phyloP scores from a whole-genome alignment of 176 grass and related monocot genomes.

The Eleusine coracana region DNA sequence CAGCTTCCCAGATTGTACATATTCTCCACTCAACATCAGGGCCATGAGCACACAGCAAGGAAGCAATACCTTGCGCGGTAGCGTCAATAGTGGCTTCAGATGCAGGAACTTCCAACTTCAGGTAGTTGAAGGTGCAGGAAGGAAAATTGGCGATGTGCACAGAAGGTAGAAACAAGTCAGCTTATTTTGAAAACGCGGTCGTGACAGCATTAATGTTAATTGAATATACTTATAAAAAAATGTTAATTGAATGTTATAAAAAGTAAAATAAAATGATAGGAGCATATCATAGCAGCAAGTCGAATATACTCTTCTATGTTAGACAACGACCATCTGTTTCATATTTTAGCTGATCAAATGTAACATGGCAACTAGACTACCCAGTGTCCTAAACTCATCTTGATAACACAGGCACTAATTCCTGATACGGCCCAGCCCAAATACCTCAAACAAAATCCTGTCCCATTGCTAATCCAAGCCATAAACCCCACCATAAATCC shows the following conservation, averaged over 20 bases:
- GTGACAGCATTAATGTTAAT: conserved; percentile 17
- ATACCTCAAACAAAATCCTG: background rate
- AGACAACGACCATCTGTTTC: background rate
- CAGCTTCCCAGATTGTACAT: conserved; percentile 99
- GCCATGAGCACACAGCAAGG: conserved; percentile 91
- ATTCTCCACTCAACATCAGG: conserved; percentile 99
- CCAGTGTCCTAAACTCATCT: background rate
- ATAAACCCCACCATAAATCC: background rate
- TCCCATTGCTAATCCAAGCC: background rate
- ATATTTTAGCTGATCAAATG: conserved; percentile 30
- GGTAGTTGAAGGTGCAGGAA: conserved; percentile 40
- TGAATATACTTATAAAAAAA: too few species aligned
- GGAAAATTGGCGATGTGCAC: conserved; percentile 23
- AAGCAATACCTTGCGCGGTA: conserved; percentile 99
- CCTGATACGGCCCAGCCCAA: background rate
- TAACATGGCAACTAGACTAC: background rate
- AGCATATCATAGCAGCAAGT: conserved; percentile 2
- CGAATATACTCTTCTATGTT: background rate
- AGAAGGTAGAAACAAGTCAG: conserved; percentile 21
- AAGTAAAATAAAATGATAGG: background rate
- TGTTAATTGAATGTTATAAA: background rate
- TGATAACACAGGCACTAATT: background rate
- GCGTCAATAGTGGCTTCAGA: conserved; percentile 94
- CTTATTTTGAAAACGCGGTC: conserved; percentile 4
- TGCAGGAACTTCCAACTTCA: conserved; percentile 80